Conservation (phyloP, 495 filamentous ascomycete species). For the Penicillium longicatenatum region DNA sequence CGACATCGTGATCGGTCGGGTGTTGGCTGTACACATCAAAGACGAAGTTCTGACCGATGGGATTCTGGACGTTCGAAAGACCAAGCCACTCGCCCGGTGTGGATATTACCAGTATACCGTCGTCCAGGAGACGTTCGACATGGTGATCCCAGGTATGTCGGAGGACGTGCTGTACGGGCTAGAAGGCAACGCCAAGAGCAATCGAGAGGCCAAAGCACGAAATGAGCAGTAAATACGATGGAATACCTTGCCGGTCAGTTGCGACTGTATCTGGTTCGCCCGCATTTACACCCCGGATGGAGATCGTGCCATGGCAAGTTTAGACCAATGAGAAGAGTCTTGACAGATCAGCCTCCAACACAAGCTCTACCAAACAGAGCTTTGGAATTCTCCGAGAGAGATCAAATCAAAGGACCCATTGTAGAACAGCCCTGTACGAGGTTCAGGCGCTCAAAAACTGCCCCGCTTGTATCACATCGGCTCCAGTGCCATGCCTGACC, state of each 20-base stretch:
- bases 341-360: too few relatives aligned
- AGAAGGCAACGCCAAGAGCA: slow-evolving; percentile 25
- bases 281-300: too few relatives aligned
- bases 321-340: too few relatives aligned
- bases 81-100: slow-evolving; percentile 58
- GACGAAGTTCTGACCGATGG: slow-evolving; percentile 53
- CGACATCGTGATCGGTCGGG: slow-evolving; percentile 58
- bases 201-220: slow-evolving; percentile 17
- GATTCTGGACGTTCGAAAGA: slow-evolving; percentile 54
- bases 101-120: slow-evolving; percentile 61
- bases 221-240: not conserved
- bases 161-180: slow-evolving; percentile 36
- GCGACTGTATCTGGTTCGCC: too few relatives aligned
- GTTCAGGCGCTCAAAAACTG: too few relatives aligned
- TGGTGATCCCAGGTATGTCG: slow-evolving; percentile 46
- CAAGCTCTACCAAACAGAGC: too few relatives aligned
- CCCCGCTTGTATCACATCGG: too few relatives aligned
- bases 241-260: not conserved
- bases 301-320: too few relatives aligned
- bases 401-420: too few relatives aligned
- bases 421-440: too few relatives aligned
- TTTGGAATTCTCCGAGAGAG: too few relatives aligned
- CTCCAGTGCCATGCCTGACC: too few relatives aligned
- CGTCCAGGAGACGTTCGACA: slow-evolving; percentile 53
- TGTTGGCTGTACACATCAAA: slow-evolving; percentile 56